These are phyloP conservation scores for Cryptococcus sp. DNA, from an alignment of 1,284 basidiomycete species.

Conservation along the genomic window DNA sequence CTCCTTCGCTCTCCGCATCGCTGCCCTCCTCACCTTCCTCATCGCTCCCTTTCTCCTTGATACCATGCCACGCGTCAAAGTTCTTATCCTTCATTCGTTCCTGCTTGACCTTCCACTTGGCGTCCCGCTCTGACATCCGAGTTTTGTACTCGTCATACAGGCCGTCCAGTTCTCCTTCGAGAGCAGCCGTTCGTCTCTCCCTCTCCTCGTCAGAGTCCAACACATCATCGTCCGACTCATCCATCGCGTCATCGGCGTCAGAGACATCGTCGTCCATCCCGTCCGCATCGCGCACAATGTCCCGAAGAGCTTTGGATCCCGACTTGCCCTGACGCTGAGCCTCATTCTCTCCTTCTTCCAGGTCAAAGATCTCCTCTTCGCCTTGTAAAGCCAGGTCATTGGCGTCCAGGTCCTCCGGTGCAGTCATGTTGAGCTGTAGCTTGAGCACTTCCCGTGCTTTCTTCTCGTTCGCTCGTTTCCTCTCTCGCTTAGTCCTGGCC, in stretches of 20 bases:
- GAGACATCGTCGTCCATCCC: conserved; percentile 33
- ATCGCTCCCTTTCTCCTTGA: conserved; percentile 54
- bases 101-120: conserved; percentile 87
- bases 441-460: conserved; percentile 85
- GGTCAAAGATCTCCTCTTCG: conserved; percentile 79
- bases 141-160: conserved; percentile 87
- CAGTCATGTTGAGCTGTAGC: conserved; percentile 97
- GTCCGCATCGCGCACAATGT: conserved; percentile 57
- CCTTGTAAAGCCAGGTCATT: conserved; percentile 67
- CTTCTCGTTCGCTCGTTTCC: conserved; percentile 85
- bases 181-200: conserved; percentile 62
- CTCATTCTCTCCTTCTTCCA: conserved; percentile 64
- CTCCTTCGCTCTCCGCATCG: conserved; percentile 61
- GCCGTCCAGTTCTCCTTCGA: conserved; percentile 84
- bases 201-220: conserved; percentile 70
- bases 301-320: conserved; percentile 54
- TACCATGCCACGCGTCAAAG: conserved; percentile 73
- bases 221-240: conserved; percentile 58
- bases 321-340: conserved; percentile 54
- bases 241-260: conserved; percentile 49
- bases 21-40: conserved; percentile 49
- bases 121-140: conserved; percentile 77
- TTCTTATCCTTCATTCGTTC: conserved; percentile 72
- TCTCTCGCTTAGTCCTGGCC: conserved; percentile 75
- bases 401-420: conserved; percentile 87